Percentiles rank a stretch among this genome's conserved stretches.
phyloP scores from a whole-genome alignment of 2,329 filamentous ascomycete species.

The Paracamarosporium sp. region DNA sequence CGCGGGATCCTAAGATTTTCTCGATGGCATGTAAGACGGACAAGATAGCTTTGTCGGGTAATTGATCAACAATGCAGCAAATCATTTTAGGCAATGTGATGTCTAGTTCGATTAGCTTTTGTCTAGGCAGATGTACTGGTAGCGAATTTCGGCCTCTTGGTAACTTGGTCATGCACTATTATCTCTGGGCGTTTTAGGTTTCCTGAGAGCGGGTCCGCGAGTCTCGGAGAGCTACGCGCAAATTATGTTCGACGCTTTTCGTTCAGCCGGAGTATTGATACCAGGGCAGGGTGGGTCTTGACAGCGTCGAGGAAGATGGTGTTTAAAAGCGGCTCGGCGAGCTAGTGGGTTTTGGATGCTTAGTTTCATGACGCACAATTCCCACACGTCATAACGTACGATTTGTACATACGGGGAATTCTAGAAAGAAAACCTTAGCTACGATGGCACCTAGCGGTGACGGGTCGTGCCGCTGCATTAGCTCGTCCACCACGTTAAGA shows the following conservation, averaged over 20 bases:
- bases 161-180: constrained; percentile 7
- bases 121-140: neutral
- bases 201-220: neutral
- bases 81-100: neutral
- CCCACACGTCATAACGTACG: neutral
- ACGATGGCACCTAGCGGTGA: neutral
- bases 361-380: neutral
- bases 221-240: neutral
- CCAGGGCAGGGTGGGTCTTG: neutral
- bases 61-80: constrained; percentile 1
- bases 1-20: neutral
- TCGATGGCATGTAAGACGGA: neutral
- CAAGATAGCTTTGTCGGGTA: neutral
- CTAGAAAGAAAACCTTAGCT: neutral
- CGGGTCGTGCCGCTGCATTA: constrained; percentile 6
- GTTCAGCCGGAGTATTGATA: neutral
- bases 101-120: neutral
- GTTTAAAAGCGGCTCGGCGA: neutral
- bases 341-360: neutral
- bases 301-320: neutral
- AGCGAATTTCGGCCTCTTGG: neutral
- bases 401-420: neutral
- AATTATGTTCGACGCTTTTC: neutral
- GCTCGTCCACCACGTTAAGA: neutral
- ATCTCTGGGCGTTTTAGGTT: constrained; percentile 1